Base-by-base conservation (phyloP, 139 green algal genomes). In the Chlorella sp. region DNA sequence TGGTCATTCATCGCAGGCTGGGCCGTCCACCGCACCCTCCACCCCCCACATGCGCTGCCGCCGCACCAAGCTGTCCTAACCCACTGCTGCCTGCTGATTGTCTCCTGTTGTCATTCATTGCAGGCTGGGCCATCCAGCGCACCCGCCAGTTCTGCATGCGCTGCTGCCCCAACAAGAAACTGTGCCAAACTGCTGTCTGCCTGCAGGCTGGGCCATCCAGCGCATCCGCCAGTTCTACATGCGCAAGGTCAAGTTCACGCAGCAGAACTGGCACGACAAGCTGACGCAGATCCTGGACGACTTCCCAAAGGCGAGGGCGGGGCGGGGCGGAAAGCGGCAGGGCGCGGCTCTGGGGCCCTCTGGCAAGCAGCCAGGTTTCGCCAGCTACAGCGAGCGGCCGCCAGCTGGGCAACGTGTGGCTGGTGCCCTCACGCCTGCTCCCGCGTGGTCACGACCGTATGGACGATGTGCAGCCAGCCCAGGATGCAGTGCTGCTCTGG, bases 181-280 rank as follows among this genome's bases (percentile, higher is more conserved):
- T 34, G 16, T 41, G 41, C 38, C 81, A 5, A 5, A 44, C 76
- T 83, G 20, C 48, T 68, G 51, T 54, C 8, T 11, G 43, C 79
- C 74, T 56, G 48, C 84, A 89, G 90, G 96, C 76, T 99, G 96
- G 93, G 86, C 90, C 32, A 98, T 99, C 75, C 94, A 96, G 83
- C 91, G 97, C 65, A 99, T 99, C 83, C 91, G 97, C n/a, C 92
- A 96, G 86, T 99, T 99, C 76, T 99, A 99, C 91, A 99, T 99
- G 97, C 95, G 97, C 79, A 99, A 99, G 90, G 96, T 98, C 38
- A 93, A 89, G 75, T 89, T 90, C 83, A 99, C 97, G 13, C 93
- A 97, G 84, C 79, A 83, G n/a, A 98, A 90, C 81, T 99, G 95
- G 94, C 91, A 99, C 86, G 97, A 99, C 54, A 95, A 94, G 86